phyloP scores from a whole-genome alignment of 208 protist genomes.

The Leishmania arabica region DNA sequence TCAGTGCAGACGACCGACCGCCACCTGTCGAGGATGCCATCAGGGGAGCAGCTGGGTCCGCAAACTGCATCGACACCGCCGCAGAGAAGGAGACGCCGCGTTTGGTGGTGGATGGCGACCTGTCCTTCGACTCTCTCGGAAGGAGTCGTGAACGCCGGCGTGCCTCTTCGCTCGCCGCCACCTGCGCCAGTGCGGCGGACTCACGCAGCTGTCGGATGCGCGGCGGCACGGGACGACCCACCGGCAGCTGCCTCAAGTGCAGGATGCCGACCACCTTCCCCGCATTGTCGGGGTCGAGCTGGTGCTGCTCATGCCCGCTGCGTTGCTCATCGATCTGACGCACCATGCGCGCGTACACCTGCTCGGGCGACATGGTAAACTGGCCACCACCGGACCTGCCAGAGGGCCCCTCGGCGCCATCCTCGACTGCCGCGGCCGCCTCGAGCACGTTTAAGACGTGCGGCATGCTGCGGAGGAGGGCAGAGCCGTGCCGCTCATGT shows the following conservation, averaged over 20 bases:
- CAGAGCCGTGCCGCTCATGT: slow-evolving; percentile 21
- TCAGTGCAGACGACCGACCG: not conserved
- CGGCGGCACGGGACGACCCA: slow-evolving; percentile 4
- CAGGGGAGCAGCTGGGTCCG: slow-evolving; percentile 22
- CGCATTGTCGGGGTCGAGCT: not conserved
- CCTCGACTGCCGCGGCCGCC: slow-evolving; percentile 11
- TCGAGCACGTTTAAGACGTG: slow-evolving; percentile 26
- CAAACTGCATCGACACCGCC: not conserved
- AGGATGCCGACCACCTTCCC: not conserved
- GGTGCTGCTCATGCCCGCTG: not conserved
- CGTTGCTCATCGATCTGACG: slow-evolving; percentile 15
- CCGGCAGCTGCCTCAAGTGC: not conserved
- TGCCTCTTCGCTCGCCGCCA: slow-evolving; percentile 1
- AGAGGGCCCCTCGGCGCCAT: not conserved
- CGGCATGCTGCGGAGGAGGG: slow-evolving; percentile 31
- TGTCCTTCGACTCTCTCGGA: not conserved
- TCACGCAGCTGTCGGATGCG: slow-evolving; percentile 23
- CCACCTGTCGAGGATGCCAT: not conserved
- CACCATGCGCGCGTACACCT: slow-evolving; percentile 29
- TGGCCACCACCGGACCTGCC: not conserved
- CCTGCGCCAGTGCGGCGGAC: slow-evolving; percentile 13
- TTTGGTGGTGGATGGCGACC: not conserved
- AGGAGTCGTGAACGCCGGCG: not conserved
- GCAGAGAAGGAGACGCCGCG: not conserved
- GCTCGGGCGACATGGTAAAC: slow-evolving; percentile 10